phyloP scores from a whole-genome alignment of 768 basidiomycete genomes.

The Gymnopilus dilepis region DNA sequence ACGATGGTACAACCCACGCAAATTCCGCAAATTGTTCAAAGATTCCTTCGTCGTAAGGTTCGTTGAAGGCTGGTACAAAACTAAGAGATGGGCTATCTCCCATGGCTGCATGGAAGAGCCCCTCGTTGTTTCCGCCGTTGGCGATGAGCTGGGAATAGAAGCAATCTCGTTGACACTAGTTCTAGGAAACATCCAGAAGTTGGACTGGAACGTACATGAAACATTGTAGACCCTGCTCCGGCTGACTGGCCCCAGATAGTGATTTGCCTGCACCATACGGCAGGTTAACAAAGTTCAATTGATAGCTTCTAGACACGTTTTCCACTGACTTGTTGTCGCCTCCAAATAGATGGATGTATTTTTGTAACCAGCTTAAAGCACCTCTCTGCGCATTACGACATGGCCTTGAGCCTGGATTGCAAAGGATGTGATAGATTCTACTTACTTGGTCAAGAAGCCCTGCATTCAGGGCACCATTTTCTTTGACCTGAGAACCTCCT shows the following conservation, averaged over 20 bases:
- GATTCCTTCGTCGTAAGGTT: constrained; percentile 39
- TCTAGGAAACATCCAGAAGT: background rate
- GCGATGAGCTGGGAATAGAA: constrained; percentile 37
- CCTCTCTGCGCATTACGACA: constrained; percentile 30
- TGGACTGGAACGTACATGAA: constrained; percentile 34
- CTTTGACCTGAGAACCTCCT: constrained; percentile 40
- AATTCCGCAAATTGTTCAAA: constrained; percentile 40
- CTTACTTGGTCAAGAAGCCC: constrained; percentile 47
- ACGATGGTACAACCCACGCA: constrained; percentile 33
- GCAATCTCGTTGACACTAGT: background rate
- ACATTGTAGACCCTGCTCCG: constrained; percentile 48
- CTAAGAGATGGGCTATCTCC: constrained; percentile 49
- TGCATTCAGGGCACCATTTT: constrained; percentile 41
- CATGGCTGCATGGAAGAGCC: constrained; percentile 47
- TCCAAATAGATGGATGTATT: constrained; percentile 41
- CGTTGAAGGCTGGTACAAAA: constrained; percentile 38
- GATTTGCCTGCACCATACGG: constrained; percentile 33
- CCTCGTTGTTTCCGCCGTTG: constrained; percentile 42
- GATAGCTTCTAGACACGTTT: background rate
- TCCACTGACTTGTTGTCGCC: constrained; percentile 39
- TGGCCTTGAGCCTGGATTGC: background rate
- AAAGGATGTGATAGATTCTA: background rate
- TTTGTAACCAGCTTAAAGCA: constrained; percentile 44
- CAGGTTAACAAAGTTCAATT: background rate
- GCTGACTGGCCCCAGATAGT: constrained; percentile 51